Base-by-base conservation (phyloP, 345 rosid species). In the Schrenkiella parvula region DNA sequence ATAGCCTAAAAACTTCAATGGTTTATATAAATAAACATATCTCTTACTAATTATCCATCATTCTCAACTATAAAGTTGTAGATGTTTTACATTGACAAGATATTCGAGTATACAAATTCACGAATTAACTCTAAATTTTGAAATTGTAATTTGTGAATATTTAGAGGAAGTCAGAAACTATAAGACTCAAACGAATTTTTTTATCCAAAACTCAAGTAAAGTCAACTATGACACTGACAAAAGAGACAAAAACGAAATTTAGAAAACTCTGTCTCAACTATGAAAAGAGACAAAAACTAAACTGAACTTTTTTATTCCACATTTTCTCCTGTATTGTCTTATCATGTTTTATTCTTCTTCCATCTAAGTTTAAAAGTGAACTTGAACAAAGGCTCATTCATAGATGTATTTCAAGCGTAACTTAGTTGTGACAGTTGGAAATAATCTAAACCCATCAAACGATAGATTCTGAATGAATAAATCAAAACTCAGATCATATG, bases 281-380 rank as follows among this genome's bases (percentile, higher is more conserved):
- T 12, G 26, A 13, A 37, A 38, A 60, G 67, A 48, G 75, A 71
- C 59, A 60, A 44, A 56, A 35, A 58, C 74, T 11, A 35, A 71
- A 60, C 52, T 50, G 15, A 31, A 32, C 22, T 42, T 44, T 17
- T 60, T 68, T 46, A 34, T 69, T 71, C 68, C 21, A 59, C 39
- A 47, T 35, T 23, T 23, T 34, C 12, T 58, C 43, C 23, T 44
- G 0, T 57, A 23, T 70, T 47, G 67, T 47, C 50, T 47, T 37
- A 7, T 54, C 62, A 13, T 41, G 52, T 18, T 50, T 68, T 25
- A 39, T 41, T 26, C 9, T 54, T 17, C 19, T 52, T 39, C 61
- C 7, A 41, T 41, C 13, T 29, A 11, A 17, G 10, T 18, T 18
- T 19, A 28, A 19, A 18, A 47, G 22, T 3, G 8, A 32, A 22